These are phyloP conservation scores for Manihot esculenta DNA, from an alignment of 441 rosid species.

Conservation along the genomic window DNA sequence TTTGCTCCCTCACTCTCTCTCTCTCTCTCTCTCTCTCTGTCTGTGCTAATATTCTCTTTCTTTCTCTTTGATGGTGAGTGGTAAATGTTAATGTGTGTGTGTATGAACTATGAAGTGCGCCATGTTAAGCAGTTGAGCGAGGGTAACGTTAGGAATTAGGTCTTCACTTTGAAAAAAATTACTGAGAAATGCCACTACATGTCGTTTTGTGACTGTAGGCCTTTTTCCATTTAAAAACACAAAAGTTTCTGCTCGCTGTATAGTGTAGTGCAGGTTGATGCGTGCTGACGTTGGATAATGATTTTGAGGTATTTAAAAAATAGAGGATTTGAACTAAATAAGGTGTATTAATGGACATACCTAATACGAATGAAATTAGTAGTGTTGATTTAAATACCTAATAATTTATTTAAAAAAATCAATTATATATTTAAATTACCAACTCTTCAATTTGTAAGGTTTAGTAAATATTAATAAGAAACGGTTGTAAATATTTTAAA, in stretches of 20 bases:
- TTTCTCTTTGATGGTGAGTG: constrained; percentile 13
- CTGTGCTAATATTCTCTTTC: constrained; percentile 18
- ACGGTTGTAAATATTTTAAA: no score
- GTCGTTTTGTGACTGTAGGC: constrained; percentile 37
- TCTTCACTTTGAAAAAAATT: constrained; percentile 28
- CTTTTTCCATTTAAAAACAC: background rate
- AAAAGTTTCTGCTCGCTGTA: background rate
- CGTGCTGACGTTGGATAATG: no score
- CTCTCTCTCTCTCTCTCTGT: constrained; percentile 15
- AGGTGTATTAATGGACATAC: no score
- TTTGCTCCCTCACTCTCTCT: background rate
- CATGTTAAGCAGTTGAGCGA: constrained; percentile 29
- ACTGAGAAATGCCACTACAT: constrained; percentile 43
- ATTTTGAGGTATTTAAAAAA: background rate
- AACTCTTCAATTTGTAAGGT: no score
- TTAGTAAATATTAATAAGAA: no score
- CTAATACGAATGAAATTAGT: no score
- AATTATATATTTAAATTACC: no score
- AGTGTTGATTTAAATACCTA: no score
- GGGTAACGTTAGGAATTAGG: constrained; percentile 16
- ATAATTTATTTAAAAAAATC: background rate
- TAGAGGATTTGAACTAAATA: no score
- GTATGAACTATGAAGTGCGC: constrained; percentile 29
- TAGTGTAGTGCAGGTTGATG: constrained; percentile 20
- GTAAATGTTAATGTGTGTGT: background rate